These are phyloP conservation scores for Penicillium roqueforti DNA, from an alignment of 495 filamentous ascomycete genomes.

Conservation along the genomic window DNA sequence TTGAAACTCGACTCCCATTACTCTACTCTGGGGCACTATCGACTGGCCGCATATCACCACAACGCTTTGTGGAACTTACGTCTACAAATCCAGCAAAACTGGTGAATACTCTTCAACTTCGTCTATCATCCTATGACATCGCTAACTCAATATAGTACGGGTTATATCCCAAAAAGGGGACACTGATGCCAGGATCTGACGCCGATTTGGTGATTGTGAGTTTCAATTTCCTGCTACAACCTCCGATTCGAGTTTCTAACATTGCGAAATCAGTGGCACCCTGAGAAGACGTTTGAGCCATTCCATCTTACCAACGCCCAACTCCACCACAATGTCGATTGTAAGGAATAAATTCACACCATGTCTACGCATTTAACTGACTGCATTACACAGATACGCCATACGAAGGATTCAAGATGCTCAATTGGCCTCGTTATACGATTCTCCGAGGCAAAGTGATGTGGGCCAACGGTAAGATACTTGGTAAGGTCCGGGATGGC, in stretches of 20 bases:
- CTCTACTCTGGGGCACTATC: slow-evolving; percentile 9
- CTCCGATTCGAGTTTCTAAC: too few species aligned
- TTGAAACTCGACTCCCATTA: slow-evolving; percentile 55
- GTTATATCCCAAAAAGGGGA: slow-evolving; percentile 50
- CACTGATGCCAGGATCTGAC: slow-evolving; percentile 50
- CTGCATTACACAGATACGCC: slow-evolving; percentile 43
- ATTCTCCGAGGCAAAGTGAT: slow-evolving; percentile 54
- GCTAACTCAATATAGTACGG: slow-evolving; percentile 41
- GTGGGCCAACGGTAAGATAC: slow-evolving; percentile 49
- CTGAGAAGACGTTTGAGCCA: not conserved
- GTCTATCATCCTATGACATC: too few species aligned
- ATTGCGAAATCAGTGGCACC: not conserved
- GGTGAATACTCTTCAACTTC: not conserved
- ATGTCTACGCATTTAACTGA: too few species aligned
- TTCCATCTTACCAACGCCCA: slow-evolving; percentile 46
- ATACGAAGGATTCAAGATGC: slow-evolving; percentile 52
- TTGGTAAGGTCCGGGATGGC: slow-evolving; percentile 49
- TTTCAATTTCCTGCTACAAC: too few species aligned
- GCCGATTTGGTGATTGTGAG: slow-evolving; percentile 42
- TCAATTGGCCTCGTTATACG: slow-evolving; percentile 60
- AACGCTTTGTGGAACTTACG: slow-evolving; percentile 54
- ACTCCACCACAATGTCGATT: slow-evolving; percentile 58
- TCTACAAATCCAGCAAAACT: slow-evolving; percentile 57
- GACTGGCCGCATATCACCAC: not conserved
- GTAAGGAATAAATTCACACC: slow-evolving; percentile 9